phyloP scores from a whole-genome alignment of 768 basidiomycete genomes.

The Hemileccinum impolitum region DNA sequence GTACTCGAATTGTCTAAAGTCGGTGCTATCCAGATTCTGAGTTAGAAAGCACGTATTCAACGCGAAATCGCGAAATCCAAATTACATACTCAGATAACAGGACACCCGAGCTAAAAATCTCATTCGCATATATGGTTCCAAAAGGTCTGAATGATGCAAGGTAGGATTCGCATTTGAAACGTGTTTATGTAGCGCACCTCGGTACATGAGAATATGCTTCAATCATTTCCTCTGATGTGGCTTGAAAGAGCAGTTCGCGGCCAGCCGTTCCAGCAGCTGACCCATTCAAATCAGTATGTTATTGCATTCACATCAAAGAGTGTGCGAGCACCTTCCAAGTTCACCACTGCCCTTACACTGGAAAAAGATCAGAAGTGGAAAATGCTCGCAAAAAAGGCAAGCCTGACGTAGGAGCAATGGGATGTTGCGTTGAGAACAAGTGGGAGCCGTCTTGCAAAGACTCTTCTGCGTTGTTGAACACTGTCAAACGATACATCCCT shows the following conservation, averaged over 20 bases:
- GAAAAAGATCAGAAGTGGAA: not conserved
- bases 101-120: conserved; percentile 89
- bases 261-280: conserved; percentile 84
- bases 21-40: conserved; percentile 56
- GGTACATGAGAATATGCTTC: conserved; percentile 84
- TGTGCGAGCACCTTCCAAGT: conserved; percentile 68
- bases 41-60: conserved; percentile 8
- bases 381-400: not conserved
- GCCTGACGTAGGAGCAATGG: conserved; percentile 62
- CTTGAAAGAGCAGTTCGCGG: conserved; percentile 91
- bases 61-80: not conserved
- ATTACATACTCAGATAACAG: conserved; percentile 76
- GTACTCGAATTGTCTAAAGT: conserved; percentile 90
- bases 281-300: conserved; percentile 3
- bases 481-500: conserved; percentile 34
- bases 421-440: conserved; percentile 89
- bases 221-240: conserved; percentile 93
- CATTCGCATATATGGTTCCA: conserved; percentile 86
- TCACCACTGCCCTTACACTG: conserved; percentile 82
- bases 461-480: conserved; percentile 96
- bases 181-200: conserved; percentile 39
- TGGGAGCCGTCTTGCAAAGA: conserved; percentile 94
- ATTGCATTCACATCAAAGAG: not conserved
- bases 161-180: not conserved
- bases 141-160: conserved; percentile 55